phyloP scores from a whole-genome alignment of 768 basidiomycete species.

The Boletellus ananas region DNA sequence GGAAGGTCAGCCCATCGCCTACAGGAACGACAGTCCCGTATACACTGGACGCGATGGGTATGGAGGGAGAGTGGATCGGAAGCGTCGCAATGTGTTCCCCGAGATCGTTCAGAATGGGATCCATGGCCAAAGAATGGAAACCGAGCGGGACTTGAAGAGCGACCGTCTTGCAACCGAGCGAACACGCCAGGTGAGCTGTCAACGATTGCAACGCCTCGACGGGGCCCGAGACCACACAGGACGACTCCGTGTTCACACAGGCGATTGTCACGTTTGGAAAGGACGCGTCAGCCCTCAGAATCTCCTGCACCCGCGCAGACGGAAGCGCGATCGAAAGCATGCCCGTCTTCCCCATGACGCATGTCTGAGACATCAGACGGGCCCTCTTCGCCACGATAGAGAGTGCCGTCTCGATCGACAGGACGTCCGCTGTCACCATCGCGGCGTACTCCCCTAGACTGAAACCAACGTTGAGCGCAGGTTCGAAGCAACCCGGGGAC shows the following conservation, averaged over 20 bases:
- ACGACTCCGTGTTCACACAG: conserved; percentile 57
- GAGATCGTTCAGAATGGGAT: conserved; percentile 50
- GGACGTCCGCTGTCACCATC: conserved; percentile 56
- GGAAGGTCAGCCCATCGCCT: conserved; percentile 48
- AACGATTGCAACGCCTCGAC: conserved; percentile 41
- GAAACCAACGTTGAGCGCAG: conserved; percentile 1
- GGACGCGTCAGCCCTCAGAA: conserved; percentile 31
- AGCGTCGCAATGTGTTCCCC: conserved; percentile 35
- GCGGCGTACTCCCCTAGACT: conserved; percentile 79
- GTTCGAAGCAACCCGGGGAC: neutral
- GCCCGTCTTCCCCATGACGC: conserved; percentile 42
- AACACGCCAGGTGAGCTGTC: conserved; percentile 36
- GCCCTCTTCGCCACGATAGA: conserved; percentile 54
- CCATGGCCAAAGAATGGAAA: conserved; percentile 67
- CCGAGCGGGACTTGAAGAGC: conserved; percentile 56
- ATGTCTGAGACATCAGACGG: conserved; percentile 51
- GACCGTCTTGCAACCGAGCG: conserved; percentile 36
- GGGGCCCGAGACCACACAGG: conserved; percentile 61
- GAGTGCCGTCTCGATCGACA: conserved; percentile 56
- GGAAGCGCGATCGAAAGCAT: conserved; percentile 58
- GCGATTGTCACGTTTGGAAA: conserved; percentile 46
- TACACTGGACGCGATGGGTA: conserved; percentile 64
- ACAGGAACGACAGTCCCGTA: conserved; percentile 49
- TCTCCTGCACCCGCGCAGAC: conserved; percentile 30
- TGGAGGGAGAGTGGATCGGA: conserved; percentile 42